Evolutionary conservation across 2,329 filamentous ascomycete species (phyloP).

Genomic region (Fusarium secorum): DNA sequence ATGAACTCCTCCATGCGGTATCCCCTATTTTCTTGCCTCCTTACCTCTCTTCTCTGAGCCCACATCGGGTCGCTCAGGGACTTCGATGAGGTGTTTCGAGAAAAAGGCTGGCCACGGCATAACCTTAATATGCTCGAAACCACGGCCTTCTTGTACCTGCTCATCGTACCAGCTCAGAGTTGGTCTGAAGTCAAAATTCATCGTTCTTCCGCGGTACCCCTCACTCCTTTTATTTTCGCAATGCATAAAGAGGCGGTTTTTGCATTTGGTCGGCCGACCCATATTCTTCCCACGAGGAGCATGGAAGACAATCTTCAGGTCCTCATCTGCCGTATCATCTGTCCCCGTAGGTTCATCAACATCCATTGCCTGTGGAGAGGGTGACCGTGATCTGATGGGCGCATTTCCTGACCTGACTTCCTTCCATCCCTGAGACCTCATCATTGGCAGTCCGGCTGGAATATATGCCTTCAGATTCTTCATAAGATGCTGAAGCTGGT

Average conservation of each 20-base stretch:
- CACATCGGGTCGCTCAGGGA: conserved; percentile 29
- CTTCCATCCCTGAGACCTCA: conserved; percentile 52
- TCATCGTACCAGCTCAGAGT: conserved; percentile 62
- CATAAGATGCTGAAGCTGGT: conserved; percentile 47
- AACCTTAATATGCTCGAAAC: conserved; percentile 59
- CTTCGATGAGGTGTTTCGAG: conserved; percentile 38
- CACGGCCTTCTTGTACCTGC: conserved; percentile 56
- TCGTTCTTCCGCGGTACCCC: neutral
- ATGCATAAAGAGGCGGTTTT: conserved; percentile 55
- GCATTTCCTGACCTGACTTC: conserved; percentile 36
- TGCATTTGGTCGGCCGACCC: conserved; percentile 44
- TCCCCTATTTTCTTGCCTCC: neutral
- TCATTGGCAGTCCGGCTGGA: conserved; percentile 43
- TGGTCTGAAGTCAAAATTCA: conserved; percentile 53
- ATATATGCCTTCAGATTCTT: conserved; percentile 46
- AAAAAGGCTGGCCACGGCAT: conserved; percentile 54
- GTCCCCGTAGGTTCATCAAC: conserved; percentile 6
- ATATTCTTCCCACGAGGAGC: conserved; percentile 49
- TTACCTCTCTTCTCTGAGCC: neutral
- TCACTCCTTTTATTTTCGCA: conserved; percentile 31
- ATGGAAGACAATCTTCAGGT: conserved; percentile 54
- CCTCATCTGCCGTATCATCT: conserved; percentile 18
- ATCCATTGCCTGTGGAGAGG: conserved; percentile 29
- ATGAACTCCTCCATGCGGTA: neutral
- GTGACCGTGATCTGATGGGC: neutral